These are phyloP conservation scores for Piper betle DNA, from an alignment of 164 flowering plant genomes.

Conservation along the genomic window DNA sequence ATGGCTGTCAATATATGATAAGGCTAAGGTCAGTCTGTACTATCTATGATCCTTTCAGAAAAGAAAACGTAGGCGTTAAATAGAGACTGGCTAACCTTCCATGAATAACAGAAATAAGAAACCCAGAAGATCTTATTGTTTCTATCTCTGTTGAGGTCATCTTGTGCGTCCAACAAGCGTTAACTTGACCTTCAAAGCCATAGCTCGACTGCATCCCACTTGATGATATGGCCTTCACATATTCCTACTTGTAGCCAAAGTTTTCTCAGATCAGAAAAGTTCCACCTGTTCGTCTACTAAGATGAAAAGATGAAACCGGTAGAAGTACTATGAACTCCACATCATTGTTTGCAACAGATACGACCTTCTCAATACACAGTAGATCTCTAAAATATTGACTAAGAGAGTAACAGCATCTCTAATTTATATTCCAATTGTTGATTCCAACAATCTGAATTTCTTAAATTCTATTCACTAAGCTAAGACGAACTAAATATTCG, in stretches of 20 bases:
- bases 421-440: neutral
- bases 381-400: neutral
- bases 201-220: constrained; percentile 78
- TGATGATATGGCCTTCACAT: constrained; percentile 73
- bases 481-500: neutral
- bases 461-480: no score
- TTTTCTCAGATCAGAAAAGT: neutral
- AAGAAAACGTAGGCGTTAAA: no score
- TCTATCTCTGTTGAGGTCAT: constrained; percentile 58
- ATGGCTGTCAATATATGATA: constrained; percentile 24
- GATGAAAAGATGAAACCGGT: neutral
- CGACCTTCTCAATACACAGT: neutral
- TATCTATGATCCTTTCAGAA: no score
- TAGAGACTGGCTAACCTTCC: constrained; percentile 46
- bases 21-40: neutral
- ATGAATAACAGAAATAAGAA: constrained; percentile 85
- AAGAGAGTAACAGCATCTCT: neutral
- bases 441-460: neutral
- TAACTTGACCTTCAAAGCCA: constrained; percentile 87
- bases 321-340: neutral
- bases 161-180: constrained; percentile 93
- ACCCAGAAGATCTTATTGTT: constrained; percentile 46
- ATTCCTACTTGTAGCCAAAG: constrained; percentile 34
- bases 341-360: neutral
- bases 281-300: neutral